Conservation (phyloP, 495 filamentous ascomycete genomes). For the Pyrenula massariospora region DNA sequence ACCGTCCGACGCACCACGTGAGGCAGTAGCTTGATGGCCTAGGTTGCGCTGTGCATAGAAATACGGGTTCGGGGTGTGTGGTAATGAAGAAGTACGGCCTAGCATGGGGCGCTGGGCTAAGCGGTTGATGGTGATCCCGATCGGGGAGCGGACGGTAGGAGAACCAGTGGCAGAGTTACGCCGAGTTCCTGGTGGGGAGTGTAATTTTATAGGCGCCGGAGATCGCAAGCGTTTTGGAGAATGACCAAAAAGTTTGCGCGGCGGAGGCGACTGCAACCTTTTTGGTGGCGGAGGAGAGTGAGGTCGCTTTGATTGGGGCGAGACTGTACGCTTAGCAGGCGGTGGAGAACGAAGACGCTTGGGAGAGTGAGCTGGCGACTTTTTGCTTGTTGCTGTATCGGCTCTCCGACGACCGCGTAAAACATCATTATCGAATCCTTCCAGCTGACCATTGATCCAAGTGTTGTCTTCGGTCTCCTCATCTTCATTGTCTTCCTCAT, state of each 20-base stretch:
- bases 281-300: constrained; percentile 30
- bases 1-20: constrained; percentile 24
- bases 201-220: constrained; percentile 31
- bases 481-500: constrained; percentile 42
- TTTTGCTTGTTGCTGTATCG: constrained; percentile 1
- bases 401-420: constrained; percentile 14
- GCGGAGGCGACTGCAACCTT: constrained; percentile 43
- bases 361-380: constrained; percentile 18
- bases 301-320: constrained; percentile 34
- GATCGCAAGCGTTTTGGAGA: constrained; percentile 62
- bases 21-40: constrained; percentile 17
- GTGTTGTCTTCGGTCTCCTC: constrained; percentile 21
- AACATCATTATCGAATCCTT: constrained; percentile 20
- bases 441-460: constrained; percentile 1
- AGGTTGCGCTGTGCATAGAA: constrained; percentile 33
- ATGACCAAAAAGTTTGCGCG: constrained; percentile 50
- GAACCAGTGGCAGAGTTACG: constrained; percentile 18
- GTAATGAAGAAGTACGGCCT: constrained; percentile 67
- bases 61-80: constrained; percentile 61
- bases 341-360: constrained; percentile 22
- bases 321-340: constrained; percentile 17
- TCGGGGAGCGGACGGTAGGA: constrained; percentile 13
- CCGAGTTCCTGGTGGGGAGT: constrained; percentile 12
- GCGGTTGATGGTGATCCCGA: constrained; percentile 40
- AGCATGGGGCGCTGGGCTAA: constrained; percentile 51